These are phyloP conservation scores for Trametes cubensis DNA, from an alignment of 768 basidiomycete species.

Conservation along the genomic window DNA sequence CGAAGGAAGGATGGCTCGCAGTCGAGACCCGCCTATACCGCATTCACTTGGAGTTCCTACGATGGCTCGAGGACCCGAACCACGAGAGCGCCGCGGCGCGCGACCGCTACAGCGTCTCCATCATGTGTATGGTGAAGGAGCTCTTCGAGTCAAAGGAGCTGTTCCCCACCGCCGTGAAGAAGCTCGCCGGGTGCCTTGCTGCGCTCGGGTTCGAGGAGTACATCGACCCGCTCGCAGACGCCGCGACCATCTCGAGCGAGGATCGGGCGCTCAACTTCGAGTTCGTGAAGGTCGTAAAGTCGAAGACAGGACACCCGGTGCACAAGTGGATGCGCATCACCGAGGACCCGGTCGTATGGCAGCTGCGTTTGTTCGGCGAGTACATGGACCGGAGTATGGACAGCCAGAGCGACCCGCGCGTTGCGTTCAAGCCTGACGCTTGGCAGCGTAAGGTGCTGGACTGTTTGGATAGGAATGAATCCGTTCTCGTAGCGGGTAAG, in stretches of 20 bases:
- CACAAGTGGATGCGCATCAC: slow-evolving; percentile 57
- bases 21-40: slow-evolving; percentile 56
- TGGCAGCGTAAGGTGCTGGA: slow-evolving; percentile 74
- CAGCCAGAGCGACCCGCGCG: slow-evolving; percentile 55
- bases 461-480: slow-evolving; percentile 57
- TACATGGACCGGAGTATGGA: slow-evolving; percentile 78
- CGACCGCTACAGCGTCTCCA: slow-evolving; percentile 48
- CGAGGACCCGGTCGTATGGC: slow-evolving; percentile 65
- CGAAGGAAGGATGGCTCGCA: slow-evolving; percentile 45
- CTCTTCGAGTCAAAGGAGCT: slow-evolving; percentile 42
- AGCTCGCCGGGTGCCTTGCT: slow-evolving; percentile 44
- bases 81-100: slow-evolving; percentile 40
- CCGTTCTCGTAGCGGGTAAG: slow-evolving; percentile 68
- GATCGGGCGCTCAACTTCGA: slow-evolving; percentile 48
- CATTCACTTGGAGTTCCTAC: slow-evolving; percentile 51
- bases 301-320: slow-evolving; percentile 42
- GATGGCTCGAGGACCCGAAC: slow-evolving; percentile 54
- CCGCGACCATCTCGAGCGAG: slow-evolving; percentile 24
- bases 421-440: slow-evolving; percentile 66
- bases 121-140: slow-evolving; percentile 54
- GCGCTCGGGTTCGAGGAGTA: slow-evolving; percentile 53
- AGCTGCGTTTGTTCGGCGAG: slow-evolving; percentile 68
- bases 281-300: slow-evolving; percentile 57
- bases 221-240: slow-evolving; percentile 21
- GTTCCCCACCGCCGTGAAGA: slow-evolving; percentile 38